Base-by-base conservation (phyloP, 2,329 filamentous ascomycete species). In the Paramyrothecium sp. region DNA sequence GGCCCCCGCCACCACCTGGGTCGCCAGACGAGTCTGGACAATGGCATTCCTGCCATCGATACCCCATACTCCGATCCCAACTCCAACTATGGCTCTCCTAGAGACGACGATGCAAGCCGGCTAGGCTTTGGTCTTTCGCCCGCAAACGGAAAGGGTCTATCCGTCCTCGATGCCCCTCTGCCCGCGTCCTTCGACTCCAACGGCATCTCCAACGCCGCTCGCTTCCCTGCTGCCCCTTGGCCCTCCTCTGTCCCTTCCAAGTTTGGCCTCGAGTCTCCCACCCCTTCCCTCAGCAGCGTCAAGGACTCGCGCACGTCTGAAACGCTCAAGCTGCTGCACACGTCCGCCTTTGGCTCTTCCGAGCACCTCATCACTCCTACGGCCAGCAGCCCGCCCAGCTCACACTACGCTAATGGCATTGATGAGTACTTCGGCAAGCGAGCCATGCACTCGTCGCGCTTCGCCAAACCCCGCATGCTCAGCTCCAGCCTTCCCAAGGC, bases 161-260 rank as follows among this genome's bases (percentile, higher is more conserved):
- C 91, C n/a, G 91, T 96, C 16, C 83, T 97, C 61, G 94, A 98
- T 75, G 95, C 92, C 2, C 92, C 92, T 17, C 83, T 98, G 10
- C 95, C 95, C 1, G 91, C 93, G 10, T 98, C 94, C 0, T 97
- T 98, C 71, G 95, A 98, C 74, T 96, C 92, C 66, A 95, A 97
- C 68, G 94, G 93, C 53, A 91, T 97, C 54, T 97, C 93, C 12
- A 91, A 94, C 71, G 92, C 92, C 60, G 93, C 94, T 19, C 87
- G 92, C 58, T 92, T 93, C 71, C 80, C 80, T 19, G 78, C 75
- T 33, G 95, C 91, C 0, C 92, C 93, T 0, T 92, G 96, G 73
- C 93, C 94, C 8, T 91, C 93, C 0, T 98, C 94, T 0, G 90
- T 98, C 12, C 95, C 95, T 11, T 91, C 92, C 54, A 91, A 94